Conservation (phyloP, 805 yeast genomes). For the Monosporozyma servazzii region DNA sequence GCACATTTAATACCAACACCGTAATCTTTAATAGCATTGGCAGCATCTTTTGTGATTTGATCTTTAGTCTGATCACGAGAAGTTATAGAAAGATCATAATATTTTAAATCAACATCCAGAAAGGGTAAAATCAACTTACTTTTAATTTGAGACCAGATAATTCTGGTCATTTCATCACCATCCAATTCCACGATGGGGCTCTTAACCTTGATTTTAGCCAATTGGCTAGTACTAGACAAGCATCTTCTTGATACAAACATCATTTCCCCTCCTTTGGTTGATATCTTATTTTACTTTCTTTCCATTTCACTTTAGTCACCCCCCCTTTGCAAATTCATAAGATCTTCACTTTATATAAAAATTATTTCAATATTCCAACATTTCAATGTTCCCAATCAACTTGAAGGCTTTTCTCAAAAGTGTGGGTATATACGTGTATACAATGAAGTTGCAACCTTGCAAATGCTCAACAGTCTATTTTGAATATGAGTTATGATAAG, state of each 20-base stretch:
- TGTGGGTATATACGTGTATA: too few species aligned
- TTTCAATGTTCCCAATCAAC: too few species aligned
- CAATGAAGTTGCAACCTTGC: too few species aligned
- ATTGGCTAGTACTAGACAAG: constrained; percentile 20
- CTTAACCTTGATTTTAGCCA: constrained; percentile 57
- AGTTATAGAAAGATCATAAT: constrained; percentile 63
- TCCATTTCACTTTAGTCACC: not conserved
- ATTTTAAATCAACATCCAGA: constrained; percentile 63
- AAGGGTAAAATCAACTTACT: constrained; percentile 58
- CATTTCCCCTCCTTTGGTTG: not conserved
- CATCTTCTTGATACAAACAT: constrained; percentile 13
- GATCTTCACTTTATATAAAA: too few species aligned
- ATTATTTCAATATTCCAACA: too few species aligned
- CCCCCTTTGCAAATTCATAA: too few species aligned
- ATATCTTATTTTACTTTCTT: not conserved
- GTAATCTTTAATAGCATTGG: constrained; percentile 60
- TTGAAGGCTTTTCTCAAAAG: too few species aligned
- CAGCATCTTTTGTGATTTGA: constrained; percentile 68
- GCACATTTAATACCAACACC: constrained; percentile 84
- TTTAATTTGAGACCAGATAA: constrained; percentile 71
- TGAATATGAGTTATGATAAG: too few species aligned
- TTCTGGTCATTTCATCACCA: constrained; percentile 83
- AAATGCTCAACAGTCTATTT: too few species aligned
- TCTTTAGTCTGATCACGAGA: constrained; percentile 65
- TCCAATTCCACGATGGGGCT: constrained; percentile 71